Percentiles rank a stretch among this genome's conserved stretches.
Evolutionary conservation across 345 rosid genomes (phyloP).

Genomic region (Lagerstroemia speciosa): DNA sequence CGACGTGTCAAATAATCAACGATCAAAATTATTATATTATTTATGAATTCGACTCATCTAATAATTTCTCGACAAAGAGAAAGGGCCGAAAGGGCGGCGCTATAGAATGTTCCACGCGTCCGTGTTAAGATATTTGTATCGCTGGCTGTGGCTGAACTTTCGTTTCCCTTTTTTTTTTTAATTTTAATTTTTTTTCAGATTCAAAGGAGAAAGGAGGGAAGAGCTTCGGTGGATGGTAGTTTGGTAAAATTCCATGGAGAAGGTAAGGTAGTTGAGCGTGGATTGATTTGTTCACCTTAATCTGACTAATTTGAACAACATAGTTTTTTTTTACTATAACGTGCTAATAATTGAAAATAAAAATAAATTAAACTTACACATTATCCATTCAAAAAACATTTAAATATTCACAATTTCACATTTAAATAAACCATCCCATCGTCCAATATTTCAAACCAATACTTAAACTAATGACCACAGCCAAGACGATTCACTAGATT

Average conservation of each 20-base stretch:
- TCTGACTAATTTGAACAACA: constrained; percentile 4
- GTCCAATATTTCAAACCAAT: not conserved
- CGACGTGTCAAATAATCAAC: too few species aligned
- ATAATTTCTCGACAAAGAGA: too few species aligned
- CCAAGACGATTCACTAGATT: too few species aligned
- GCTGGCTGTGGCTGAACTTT: not conserved
- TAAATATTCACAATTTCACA: not conserved
- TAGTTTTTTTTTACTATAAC: not conserved
- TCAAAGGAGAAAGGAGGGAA: not conserved
- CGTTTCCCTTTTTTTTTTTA: not conserved
- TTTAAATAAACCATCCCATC: not conserved
- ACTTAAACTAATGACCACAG: too few species aligned
- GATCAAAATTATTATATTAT: too few species aligned
- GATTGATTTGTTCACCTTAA: constrained; percentile 13
- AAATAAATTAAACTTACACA: not conserved
- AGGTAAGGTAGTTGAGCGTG: constrained; percentile 10
- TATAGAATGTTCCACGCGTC: too few species aligned
- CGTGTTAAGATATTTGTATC: not conserved
- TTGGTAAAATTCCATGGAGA: constrained; percentile 12
- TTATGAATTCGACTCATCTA: too few species aligned
- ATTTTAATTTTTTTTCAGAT: not conserved
- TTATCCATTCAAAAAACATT: too few species aligned
- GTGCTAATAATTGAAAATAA: not conserved
- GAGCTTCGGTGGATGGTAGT: not conserved
- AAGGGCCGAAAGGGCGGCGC: too few species aligned